A percentile compares a stretch with the other conserved stretches of the same genome.
Conservation (phyloP, 2,329 filamentous ascomycete species). For the Beauveria scarabaeidicola region DNA sequence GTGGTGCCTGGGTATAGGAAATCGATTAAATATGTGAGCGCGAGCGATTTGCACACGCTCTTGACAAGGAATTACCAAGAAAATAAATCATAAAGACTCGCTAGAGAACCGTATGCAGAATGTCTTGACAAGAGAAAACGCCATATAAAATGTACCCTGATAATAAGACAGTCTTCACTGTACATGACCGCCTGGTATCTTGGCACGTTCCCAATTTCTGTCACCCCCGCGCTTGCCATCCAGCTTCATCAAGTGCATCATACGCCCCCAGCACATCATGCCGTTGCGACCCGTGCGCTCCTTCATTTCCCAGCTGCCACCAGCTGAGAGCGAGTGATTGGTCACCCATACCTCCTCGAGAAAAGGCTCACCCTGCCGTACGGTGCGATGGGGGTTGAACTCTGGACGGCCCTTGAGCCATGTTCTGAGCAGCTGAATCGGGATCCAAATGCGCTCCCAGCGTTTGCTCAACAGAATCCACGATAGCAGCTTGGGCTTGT, state of each 20-base stretch:
- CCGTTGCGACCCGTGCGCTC: constrained; percentile 39
- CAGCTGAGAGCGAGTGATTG: constrained; percentile 18
- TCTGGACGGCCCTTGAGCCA: constrained; percentile 47
- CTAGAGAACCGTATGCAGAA: background rate
- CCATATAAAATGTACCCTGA: background rate
- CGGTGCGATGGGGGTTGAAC: constrained; percentile 51
- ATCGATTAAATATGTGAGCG: background rate
- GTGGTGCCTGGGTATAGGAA: background rate
- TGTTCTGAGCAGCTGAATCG: constrained; percentile 51
- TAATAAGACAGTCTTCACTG: background rate
- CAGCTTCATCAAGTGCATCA: constrained; percentile 32
- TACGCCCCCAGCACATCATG: constrained; percentile 46
- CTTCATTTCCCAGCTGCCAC: constrained; percentile 29
- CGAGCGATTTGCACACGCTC: background rate
- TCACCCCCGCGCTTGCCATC: constrained; percentile 12
- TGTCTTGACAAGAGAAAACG: background rate
- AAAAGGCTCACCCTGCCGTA: constrained; percentile 48
- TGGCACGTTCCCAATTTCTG: constrained; percentile 6
- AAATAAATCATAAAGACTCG: background rate
- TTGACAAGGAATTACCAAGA: background rate
- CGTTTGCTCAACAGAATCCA: constrained; percentile 53
- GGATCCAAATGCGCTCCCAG: constrained; percentile 56
- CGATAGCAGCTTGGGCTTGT: constrained; percentile 46
- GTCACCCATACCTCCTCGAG: constrained; percentile 40
- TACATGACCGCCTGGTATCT: background rate